A percentile compares a stretch with the other conserved stretches of the same genome.
Evolutionary conservation across 345 rosid species (phyloP).

Genomic region (Turritis glabra): DNA sequence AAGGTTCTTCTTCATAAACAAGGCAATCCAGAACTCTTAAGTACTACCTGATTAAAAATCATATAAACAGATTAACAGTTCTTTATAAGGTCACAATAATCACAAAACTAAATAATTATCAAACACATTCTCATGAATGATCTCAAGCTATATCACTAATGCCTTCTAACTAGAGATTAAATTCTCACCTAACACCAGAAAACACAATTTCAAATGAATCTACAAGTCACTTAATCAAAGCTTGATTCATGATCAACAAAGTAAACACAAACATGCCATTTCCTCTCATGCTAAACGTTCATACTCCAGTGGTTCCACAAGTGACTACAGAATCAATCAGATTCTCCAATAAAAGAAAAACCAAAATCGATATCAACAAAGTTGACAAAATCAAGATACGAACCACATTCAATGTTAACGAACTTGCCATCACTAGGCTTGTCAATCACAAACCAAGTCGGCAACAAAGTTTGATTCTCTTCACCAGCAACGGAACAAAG

Average conservation of each 20-base stretch:
- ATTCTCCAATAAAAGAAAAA: background rate
- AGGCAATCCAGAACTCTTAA: background rate
- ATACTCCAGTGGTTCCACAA: background rate
- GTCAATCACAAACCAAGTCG: conserved; percentile 74
- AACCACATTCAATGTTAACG: conserved; percentile 57
- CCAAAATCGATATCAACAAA: background rate
- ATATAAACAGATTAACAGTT: background rate
- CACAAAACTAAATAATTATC: background rate
- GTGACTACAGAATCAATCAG: background rate
- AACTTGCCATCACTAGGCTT: conserved; percentile 50
- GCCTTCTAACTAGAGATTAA: background rate
- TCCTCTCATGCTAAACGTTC: background rate
- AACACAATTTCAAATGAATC: background rate
- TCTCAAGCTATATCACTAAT: conserved; percentile 9
- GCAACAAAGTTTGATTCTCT: conserved; percentile 63
- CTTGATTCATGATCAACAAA: background rate
- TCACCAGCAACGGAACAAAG: conserved; percentile 48
- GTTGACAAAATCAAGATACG: conserved; percentile 23
- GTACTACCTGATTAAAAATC: background rate
- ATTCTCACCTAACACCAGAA: background rate
- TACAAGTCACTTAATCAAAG: background rate
- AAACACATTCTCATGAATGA: background rate
- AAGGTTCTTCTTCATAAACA: background rate
- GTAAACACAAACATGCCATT: background rate
- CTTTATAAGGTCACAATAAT: background rate